A percentile compares a stretch with the other conserved stretches of the same genome.
phyloP scores from a whole-genome alignment of 768 basidiomycete species.

The Kwoniella heveanensis region DNA sequence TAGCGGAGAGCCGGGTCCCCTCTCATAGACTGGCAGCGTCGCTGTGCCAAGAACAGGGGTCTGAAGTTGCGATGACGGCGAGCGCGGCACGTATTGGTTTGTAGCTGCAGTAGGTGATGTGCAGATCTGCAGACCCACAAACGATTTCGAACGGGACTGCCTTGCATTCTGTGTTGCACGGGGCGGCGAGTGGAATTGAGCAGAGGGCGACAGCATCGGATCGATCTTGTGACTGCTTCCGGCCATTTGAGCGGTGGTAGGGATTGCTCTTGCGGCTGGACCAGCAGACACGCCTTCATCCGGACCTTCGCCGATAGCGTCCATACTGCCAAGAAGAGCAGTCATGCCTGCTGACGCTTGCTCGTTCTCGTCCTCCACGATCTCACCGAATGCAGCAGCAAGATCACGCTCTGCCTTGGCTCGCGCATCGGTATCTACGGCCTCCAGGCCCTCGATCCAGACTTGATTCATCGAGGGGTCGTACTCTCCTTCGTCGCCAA shows the following conservation, averaged over 20 bases:
- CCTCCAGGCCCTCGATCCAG: conserved; percentile 48
- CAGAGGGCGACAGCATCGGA: conserved; percentile 30
- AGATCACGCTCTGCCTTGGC: conserved; percentile 27
- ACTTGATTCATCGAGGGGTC: conserved; percentile 44
- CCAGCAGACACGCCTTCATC: conserved; percentile 11
- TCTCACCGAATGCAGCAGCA: conserved; percentile 36
- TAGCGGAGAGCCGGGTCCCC: conserved; percentile 71
- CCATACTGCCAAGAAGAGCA: conserved; percentile 40
- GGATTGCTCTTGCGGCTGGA: conserved; percentile 3
- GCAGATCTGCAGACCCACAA: conserved; percentile 52
- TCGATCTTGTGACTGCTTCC: conserved; percentile 24
- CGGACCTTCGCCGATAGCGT: conserved; percentile 43
- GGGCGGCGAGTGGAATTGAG: conserved; percentile 17
- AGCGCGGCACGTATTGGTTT: conserved; percentile 13
- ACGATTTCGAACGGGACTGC: conserved; percentile 42
- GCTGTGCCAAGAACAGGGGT: conserved; percentile 14
- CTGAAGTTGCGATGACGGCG: conserved; percentile 14
- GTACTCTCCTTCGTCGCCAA: conserved; percentile 46
- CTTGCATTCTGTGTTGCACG: conserved; percentile 13
- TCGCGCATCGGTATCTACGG: conserved; percentile 33
- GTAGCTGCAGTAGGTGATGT: conserved; percentile 14
- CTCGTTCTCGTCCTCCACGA: conserved; percentile 42
- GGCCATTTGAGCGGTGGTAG: conserved; percentile 39
- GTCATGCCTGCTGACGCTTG: conserved; percentile 47
- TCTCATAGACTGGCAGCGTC: conserved; percentile 57